Base-by-base conservation (phyloP, 2,329 filamentous ascomycete genomes). In the Sclerotinia minor region DNA sequence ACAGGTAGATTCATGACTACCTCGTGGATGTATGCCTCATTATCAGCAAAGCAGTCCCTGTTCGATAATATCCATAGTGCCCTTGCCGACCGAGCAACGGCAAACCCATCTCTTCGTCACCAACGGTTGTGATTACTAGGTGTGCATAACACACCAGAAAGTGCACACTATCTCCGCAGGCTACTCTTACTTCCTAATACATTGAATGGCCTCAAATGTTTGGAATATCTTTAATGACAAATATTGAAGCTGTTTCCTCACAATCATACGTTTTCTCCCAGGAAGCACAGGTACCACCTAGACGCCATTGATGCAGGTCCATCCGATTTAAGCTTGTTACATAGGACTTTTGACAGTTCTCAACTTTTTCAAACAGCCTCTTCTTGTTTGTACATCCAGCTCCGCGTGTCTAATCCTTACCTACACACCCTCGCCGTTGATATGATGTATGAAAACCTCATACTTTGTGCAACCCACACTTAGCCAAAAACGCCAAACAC, bases 291-390 rank as follows among this genome's bases (percentile, higher is more conserved):
- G 61, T 54, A 55, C 54, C 50, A 55, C 61, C 35, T 24, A 54
- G 15, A 19, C 41, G 26, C 64, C 53, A 38, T 38, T 5, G 5
- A 65, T 67, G 57, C 57, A 67, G 65, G 65, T 67, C 65, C 65
- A 61, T 63, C 47, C 57, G 45, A 67, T 54, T 47, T 24, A 59
- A 47, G n/a, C 26, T 44, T 59, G 38, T 24, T 59, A 32, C 53
- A 58, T 65, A 19, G n/a, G 21, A 21, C 21, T 32, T 32, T 35
- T 15, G 29, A 35, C n/a, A 38, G 47, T 55, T 11, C 49, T 54
- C 49, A 32, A 5, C 5, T 44, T 44, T 15, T n/a, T 29, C 44
- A 47, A n/a, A 32, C 44, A 21, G 17, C 44, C 24, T 55, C 35
- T 54, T 64, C 29, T 38, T 64, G 35, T 32, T n/a, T 29, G 5